A percentile compares a stretch with the other conserved stretches of the same genome.
These are phyloP conservation scores for Phytophthora fragariae DNA, from an alignment of 352 stramenopile genomes.

Conservation along the genomic window DNA sequence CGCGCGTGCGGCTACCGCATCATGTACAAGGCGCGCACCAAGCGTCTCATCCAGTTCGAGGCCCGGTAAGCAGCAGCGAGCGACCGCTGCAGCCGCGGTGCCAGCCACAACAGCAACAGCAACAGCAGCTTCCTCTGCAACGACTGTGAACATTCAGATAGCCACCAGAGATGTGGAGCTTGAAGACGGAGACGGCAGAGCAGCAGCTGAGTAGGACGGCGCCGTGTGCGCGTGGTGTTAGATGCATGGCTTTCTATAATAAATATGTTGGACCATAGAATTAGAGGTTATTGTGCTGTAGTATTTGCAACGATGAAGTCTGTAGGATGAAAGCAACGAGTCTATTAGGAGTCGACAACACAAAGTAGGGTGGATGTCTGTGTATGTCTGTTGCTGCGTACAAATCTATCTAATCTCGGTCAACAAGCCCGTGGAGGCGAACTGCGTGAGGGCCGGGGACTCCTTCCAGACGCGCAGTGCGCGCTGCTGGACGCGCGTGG, in stretches of 20 bases:
- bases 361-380: background rate
- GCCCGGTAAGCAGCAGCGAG: conserved; percentile 66
- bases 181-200: background rate
- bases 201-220: background rate
- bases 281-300: background rate
- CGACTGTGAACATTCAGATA: background rate
- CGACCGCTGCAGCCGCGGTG: background rate
- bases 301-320: background rate
- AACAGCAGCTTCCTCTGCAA: background rate
- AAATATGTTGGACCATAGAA: conserved; percentile 38
- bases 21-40: conserved; percentile 98
- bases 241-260: conserved; percentile 40
- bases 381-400: conserved; percentile 11
- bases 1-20: conserved; percentile 97
- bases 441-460: conserved; percentile 59
- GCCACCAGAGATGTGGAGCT: background rate
- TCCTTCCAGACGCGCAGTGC: conserved; percentile 74
- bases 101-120: background rate
- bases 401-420: conserved; percentile 32
- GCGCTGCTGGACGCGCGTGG: conserved; percentile 74
- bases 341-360: conserved; percentile 23
- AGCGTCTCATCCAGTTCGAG: conserved; percentile 94
- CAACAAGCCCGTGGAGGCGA: conserved; percentile 47
- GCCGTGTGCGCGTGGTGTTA: conserved; percentile 10
- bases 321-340: conserved; percentile 14